phyloP scores from a whole-genome alignment of 2,329 filamentous ascomycete species.

The Exophiala bonariae region DNA sequence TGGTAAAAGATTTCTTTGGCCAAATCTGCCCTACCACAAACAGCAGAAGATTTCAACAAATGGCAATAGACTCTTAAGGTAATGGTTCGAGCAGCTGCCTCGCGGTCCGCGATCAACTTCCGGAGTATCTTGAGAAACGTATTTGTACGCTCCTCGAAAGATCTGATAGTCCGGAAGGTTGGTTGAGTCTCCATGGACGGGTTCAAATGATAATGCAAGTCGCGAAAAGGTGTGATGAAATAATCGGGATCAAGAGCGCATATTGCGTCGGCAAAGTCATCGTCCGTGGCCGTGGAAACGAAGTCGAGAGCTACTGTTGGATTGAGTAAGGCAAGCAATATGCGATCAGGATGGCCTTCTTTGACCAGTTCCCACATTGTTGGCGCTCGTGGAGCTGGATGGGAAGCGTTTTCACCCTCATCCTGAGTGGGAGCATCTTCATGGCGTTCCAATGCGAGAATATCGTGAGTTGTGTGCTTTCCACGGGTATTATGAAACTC shows the following conservation, averaged over 20 bases:
- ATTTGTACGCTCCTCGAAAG: conserved; percentile 39
- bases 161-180: conserved; percentile 39
- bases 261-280: conserved; percentile 46
- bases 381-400: too few relatives aligned
- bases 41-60: conserved; percentile 53
- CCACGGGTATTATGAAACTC: too few relatives aligned
- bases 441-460: too few relatives aligned
- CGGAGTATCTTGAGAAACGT: conserved; percentile 41
- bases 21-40: conserved; percentile 45
- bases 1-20: conserved; percentile 49
- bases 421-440: too few relatives aligned
- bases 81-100: conserved; percentile 36
- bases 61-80: conserved; percentile 52
- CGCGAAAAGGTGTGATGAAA: conserved; percentile 48
- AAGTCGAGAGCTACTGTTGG: conserved; percentile 31
- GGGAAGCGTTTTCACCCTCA: too few relatives aligned
- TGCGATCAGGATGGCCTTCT: conserved; percentile 41
- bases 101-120: conserved; percentile 40
- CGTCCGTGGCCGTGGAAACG: conserved; percentile 19
- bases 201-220: conserved; percentile 53
- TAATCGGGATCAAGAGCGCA: conserved; percentile 60
- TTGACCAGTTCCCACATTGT: conserved; percentile 29
- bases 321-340: conserved; percentile 38
- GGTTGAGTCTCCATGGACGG: conserved; percentile 35
- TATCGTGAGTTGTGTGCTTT: too few relatives aligned